These are phyloP conservation scores for Podosphaera fusca DNA, from an alignment of 2,329 filamentous ascomycete species.

Conservation along the genomic window DNA sequence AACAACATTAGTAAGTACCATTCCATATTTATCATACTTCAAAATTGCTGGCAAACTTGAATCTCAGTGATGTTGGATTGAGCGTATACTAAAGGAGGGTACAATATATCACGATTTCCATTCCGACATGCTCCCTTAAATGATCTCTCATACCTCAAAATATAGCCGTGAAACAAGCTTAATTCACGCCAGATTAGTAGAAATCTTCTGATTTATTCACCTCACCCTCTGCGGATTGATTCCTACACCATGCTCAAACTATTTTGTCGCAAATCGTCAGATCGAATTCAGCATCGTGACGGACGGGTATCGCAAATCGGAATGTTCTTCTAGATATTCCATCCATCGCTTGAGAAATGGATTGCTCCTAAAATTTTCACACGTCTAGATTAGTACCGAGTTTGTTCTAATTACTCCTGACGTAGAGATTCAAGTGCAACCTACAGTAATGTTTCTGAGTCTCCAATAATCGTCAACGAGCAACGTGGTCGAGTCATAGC, in stretches of 20 bases:
- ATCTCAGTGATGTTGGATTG: no score
- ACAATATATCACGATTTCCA: no score
- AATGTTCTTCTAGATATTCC: conserved; percentile 68
- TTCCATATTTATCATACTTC: no score
- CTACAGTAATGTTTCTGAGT: conserved; percentile 78
- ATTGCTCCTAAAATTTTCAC: conserved; percentile 39
- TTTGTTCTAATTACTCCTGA: conserved; percentile 4
- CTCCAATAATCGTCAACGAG: conserved; percentile 74
- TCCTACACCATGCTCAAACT: background rate
- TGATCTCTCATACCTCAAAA: no score
- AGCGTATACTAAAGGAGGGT: no score
- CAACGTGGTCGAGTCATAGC: conserved; percentile 85
- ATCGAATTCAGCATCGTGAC: conserved; percentile 16
- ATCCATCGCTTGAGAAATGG: conserved; percentile 79
- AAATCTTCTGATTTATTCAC: no score
- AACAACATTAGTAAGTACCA: no score
- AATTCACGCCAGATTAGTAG: no score
- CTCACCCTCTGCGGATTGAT: background rate
- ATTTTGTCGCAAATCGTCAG: background rate
- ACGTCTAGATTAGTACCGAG: conserved; percentile 9
- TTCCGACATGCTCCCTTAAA: no score
- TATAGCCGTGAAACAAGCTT: no score
- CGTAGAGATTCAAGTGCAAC: conserved; percentile 18
- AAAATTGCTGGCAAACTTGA: no score
- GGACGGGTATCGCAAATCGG: conserved; percentile 76